Evolutionary conservation across 371 early-diverging fungal species (phyloP), one percentile per base, ranked within the genome.

Genomic region (Conidiobolus incongruus): DNA sequence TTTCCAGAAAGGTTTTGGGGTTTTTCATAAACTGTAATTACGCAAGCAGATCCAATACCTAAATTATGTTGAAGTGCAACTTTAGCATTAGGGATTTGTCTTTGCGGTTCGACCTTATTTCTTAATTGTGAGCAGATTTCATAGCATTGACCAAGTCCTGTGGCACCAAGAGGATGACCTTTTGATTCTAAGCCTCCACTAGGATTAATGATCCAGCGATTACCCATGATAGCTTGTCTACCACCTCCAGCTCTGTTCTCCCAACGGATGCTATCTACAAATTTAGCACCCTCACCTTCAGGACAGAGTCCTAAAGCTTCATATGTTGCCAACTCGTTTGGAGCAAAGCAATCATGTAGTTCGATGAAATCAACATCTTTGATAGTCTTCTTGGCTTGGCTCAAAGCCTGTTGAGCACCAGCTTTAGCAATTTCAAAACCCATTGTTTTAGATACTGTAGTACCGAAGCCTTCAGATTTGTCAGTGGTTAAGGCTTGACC

Each of bases 81-180:
- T 43, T 61, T 60, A 29, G 62, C 61, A 51, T 75, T 70, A 20
- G 70, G 61, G 1, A 78, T 74, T 57, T 81, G 82, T 20, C 82
- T 68, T 35, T 68, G 64, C 11, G 10, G 10, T 15, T 72, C 78
- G 49, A 73, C 62, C 77, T 75, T 77, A 44, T 69, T 62, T 44
- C 77, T 70, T 37, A 67, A 42, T 54, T 77, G 77, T 73, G 73
- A 74, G 13, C 63, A 50, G 36, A 62, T 40, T 53, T 70, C 77
- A 39, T 70, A 52, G 58, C 80, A 79, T 57, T 81, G 79, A 21
- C 80, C 82, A 33, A 81, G 48, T 23, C 83, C 83, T 17, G 83
- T 82, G 22, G 83, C 79, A 17, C 82, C 80, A 3, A 82, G 58
- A 26, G 82, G 80, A 54, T 82, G 80, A 7, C 82, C 82, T 55